Base-by-base conservation (phyloP, 176 grass and related monocot species). In the Raddia distichophylla region DNA sequence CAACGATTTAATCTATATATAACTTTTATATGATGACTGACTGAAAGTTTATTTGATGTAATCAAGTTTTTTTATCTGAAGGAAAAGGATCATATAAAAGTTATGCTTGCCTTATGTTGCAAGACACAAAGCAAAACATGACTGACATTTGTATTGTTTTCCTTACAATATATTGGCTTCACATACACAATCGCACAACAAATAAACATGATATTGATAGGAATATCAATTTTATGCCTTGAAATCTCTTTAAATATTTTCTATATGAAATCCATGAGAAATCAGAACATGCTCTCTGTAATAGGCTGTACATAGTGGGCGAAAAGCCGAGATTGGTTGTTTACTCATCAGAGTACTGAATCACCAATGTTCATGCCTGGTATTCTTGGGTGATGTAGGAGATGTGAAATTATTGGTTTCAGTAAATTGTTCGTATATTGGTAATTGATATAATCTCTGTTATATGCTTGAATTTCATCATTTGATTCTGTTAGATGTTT, bases 161-260 rank as follows among this genome's bases (percentile, higher is more conserved):
- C 12, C 58, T 73, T 14, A 17, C 52, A 63, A 63, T 6, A 83
- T 82, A 62, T 7, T 70, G 69, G 18, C 33, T 55, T 64, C 8
- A 43, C 69, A 81, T 58, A 67, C 48, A 51, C 14, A 71, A 61
- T 82, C 68, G 10, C 57, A 42, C 35, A 52, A 11, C 22, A 42
- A 18, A 53, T 40, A 27, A 27, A 27, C 27, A 27, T 27, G 27
- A 27, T 27, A 27, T 1, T 27, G 27, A 27, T 27, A 27, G 1
- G 27, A 27, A 27, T 27, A 27, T 27, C 27, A 27, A 27, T 27
- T 27, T 27, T 27, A 27, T 27, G 1, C 27, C 27, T 27, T 27
- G 27, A 27, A 27, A 27, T 27, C 27, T 27, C 27, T 27, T 27
- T 27, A 27, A 27, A 27, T 27, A 27, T 27, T 27, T 27, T 27